Evolutionary conservation across 345 rosid genomes (phyloP).

Genomic region (Sapria himalayana): DNA sequence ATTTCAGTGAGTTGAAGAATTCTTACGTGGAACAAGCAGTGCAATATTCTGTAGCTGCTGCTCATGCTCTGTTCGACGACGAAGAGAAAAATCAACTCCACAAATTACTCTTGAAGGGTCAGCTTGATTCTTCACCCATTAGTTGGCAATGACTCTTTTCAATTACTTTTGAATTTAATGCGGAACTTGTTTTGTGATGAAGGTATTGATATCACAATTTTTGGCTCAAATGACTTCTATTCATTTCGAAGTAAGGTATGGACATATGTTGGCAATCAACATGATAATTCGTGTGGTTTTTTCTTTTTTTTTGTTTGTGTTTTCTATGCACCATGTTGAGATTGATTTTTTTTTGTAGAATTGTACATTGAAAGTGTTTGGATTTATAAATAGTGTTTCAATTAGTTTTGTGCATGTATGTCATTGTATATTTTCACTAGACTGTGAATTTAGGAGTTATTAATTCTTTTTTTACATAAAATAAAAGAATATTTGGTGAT

Average conservation of each 20-base stretch:
- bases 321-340: no score
- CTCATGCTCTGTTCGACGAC: constrained; percentile 27
- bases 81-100: constrained; percentile 31
- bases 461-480: no score
- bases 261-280: no score
- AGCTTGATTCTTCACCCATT: constrained; percentile 7
- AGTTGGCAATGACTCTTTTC: no score
- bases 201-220: constrained; percentile 81
- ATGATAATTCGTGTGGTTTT: no score
- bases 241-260: constrained; percentile 76
- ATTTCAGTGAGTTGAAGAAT: constrained; percentile 51
- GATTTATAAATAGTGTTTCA: no score
- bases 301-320: not conserved
- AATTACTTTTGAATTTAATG: constrained; percentile 9
- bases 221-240: constrained; percentile 90
- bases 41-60: constrained; percentile 73
- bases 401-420: no score
- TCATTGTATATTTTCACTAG: no score
- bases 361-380: no score
- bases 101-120: constrained; percentile 72
- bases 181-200: constrained; percentile 13
- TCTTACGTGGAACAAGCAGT: constrained; percentile 78
- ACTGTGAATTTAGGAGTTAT: no score
- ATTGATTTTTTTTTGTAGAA: not conserved
- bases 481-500: no score